Base-by-base conservation (phyloP, 2,329 filamentous ascomycete genomes). In the Cytospora leucostoma region DNA sequence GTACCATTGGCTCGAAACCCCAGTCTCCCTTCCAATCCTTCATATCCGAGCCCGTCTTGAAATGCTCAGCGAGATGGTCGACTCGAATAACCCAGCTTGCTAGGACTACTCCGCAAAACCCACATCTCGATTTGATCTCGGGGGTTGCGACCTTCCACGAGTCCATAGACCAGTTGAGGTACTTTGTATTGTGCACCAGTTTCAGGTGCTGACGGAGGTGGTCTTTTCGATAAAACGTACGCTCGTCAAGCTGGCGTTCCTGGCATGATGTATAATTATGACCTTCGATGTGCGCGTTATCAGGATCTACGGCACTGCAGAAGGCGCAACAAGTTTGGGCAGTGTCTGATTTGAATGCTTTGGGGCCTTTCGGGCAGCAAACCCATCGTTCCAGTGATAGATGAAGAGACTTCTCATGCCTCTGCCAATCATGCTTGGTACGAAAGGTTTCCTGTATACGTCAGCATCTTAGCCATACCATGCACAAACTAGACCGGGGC, bases 11-110 rank as follows among this genome's bases (percentile, higher is more conserved):
- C 61, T 88, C 86, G 66, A 89, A 88, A 79, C 86, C 86, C 85
- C 86, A 88, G 74, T 87, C 86, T 77, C 86, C 86, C 79, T 87
- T 86, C 86, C 86, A 89, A 73, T 88, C 84, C 66, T 82, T 84
- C 86, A 89, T 89, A 70, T 83, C 85, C 67, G 82, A 83, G 75
- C 86, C 85, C 33, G 80, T 83, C 74, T 87, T 88, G 78, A 88
- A 89, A 73, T 88, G 86, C 67, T 88, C 84, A n/a, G 86, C 86
- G 47, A 88, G 75, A 70, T 89, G 86, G 69, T 88, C 86, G 17
- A 84, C 78, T 70, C 86, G 79, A 61, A 81, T 78, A 11, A 79
- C 80, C 86, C 86, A 89, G 52, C 81, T 85, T 68, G 85, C 82
- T 77, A 88, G 82, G 15, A 85, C 77, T 62, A 84, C 80, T 56